Percentiles rank a stretch among this genome's conserved stretches.
Evolutionary conservation across 2,329 filamentous ascomycete genomes (phyloP).

Genomic region (Fonsecaea pugnacius): DNA sequence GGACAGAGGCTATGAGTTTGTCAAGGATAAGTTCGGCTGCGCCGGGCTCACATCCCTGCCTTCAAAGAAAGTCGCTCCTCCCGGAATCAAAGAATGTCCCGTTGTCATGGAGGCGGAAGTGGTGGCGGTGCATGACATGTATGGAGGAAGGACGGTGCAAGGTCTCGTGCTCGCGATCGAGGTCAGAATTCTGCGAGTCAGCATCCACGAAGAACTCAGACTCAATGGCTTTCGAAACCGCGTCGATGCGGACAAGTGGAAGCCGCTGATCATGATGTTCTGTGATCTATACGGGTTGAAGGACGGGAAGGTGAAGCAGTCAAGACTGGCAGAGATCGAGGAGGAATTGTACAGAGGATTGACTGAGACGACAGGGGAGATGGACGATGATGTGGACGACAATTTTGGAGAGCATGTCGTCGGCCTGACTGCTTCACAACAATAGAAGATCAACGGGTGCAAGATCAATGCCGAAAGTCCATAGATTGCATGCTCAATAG

Average conservation of each 20-base stretch:
- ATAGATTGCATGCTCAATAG: conserved; percentile 1
- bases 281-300: conserved; percentile 50
- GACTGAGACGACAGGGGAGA: conserved; percentile 14
- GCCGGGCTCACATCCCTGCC: conserved; percentile 42
- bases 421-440: conserved; percentile 13
- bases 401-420: conserved; percentile 14
- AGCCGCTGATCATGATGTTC: conserved; percentile 53
- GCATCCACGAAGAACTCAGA: conserved; percentile 43
- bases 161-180: conserved; percentile 44
- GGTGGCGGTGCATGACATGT: conserved; percentile 41
- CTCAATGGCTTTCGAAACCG: conserved; percentile 47
- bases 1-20: conserved; percentile 43
- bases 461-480: not conserved
- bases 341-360: conserved; percentile 28
- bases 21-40: conserved; percentile 48
- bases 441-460: conserved; percentile 1
- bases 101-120: conserved; percentile 52
- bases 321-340: conserved; percentile 28
- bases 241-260: conserved; percentile 51
- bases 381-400: conserved; percentile 13
- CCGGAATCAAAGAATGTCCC: conserved; percentile 47
- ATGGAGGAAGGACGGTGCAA: conserved; percentile 40
- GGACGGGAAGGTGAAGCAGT: conserved; percentile 21
- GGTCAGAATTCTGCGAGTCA: conserved; percentile 45
- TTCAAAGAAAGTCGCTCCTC: conserved; percentile 44